Evolutionary conservation across 768 basidiomycete genomes (phyloP).

Genomic region (Xerocomus spinulosus): DNA sequence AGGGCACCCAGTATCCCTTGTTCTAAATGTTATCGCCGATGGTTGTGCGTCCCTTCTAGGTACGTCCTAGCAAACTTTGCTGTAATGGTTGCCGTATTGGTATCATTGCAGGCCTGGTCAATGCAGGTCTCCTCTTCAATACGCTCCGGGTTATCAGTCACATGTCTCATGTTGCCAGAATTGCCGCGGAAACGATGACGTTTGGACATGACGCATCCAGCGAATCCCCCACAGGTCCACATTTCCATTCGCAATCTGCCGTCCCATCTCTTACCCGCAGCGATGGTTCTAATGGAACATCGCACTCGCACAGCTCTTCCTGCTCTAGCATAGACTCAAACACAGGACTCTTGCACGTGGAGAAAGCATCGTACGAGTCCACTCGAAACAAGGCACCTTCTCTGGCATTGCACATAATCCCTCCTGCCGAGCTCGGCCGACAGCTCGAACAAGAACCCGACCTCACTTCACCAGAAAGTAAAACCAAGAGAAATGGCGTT

Average conservation of each 20-base stretch:
- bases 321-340: conserved; percentile 17
- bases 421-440: conserved; percentile 9
- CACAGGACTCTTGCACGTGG: conserved; percentile 9
- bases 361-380: conserved; percentile 7
- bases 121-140: conserved; percentile 64
- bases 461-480: conserved; percentile 8
- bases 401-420: neutral
- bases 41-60: conserved; percentile 52
- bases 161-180: conserved; percentile 26
- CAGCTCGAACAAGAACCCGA: conserved; percentile 5
- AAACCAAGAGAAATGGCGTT: neutral
- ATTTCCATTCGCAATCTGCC: neutral
- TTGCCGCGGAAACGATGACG: conserved; percentile 10
- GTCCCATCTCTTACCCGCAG: too few relatives aligned
- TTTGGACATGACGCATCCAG: conserved; percentile 23
- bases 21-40: conserved; percentile 45
- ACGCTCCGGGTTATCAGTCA: conserved; percentile 60
- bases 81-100: neutral
- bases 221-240: conserved; percentile 17
- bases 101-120: conserved; percentile 48
- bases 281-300: too few relatives aligned
- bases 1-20: conserved; percentile 45
- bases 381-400: neutral
- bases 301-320: conserved; percentile 14
- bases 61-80: conserved; percentile 25